Base-by-base conservation (phyloP, 2,329 filamentous ascomycete genomes). In the Neofusicoccum sp. region DNA sequence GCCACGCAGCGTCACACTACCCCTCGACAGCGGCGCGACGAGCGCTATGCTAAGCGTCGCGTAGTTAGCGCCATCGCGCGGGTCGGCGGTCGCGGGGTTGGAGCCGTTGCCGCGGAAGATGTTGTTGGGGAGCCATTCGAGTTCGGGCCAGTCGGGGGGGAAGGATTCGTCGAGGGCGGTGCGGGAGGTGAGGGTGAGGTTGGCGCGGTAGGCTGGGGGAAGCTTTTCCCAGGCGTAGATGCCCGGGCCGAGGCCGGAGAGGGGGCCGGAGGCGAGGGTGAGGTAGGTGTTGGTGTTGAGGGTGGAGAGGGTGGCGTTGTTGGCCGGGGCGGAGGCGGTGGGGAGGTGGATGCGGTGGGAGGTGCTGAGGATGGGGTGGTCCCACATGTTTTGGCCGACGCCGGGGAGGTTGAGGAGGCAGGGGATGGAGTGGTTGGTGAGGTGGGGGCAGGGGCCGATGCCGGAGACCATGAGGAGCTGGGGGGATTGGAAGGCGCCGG, bases 391-490 rank as follows among this genome's bases (percentile, higher is more conserved):
- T n/a, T 49, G 34, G 28, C 61, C 56, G n/a, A 62, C 61, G 30
- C 61, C 61, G 6, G 47, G 36, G 14, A 60, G 48, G 57, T 60
- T 20, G 9, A 28, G 12, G 44, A 57, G 9, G 48, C 51, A 38
- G 11, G 61, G 47, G 38, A 62, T 62, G 40, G 26, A 16, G 30
- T 12, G 38, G 11, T 24, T 4, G 8, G n/a, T 6, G 3, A 62
- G 57, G 2, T n/a, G 9, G 26, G 45, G 12, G 9, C 24, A 20
- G 48, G 45, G 45, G 2, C 61, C 61, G 45, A 62, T 57, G 26
- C 61, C 61, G 9, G 61, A 62, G 24, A 59, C 6, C 72, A 85
- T 82, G 5, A 88, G 80, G 2, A 88, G 70, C 70, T 87, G 84
- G 3, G 84, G 84, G 1, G 80, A 79, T 68, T 86, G 82, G 31